Base-by-base conservation (phyloP, 2,329 filamentous ascomycete genomes). In the Cryoendolithus antarcticus region DNA sequence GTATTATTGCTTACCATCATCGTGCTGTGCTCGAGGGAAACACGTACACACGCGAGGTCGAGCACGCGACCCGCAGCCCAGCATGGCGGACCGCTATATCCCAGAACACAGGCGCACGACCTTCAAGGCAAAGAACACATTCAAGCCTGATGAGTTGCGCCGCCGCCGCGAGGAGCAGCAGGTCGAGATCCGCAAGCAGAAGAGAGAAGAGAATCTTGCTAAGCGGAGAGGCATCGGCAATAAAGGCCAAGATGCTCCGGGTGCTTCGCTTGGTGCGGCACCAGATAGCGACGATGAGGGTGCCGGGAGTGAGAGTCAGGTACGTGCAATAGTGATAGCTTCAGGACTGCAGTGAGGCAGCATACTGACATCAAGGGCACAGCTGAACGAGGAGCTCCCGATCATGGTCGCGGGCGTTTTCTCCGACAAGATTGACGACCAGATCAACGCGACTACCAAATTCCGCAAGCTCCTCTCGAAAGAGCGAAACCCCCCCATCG, bases 11-110 rank as follows among this genome's bases (percentile, higher is more conserved):
- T 27, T 8, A 27, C 24, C 7, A 27, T 27, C 24, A 8, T 27
- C 24, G 24, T 27, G 24, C 24, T 27, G 24, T 27, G 24, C 24
- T 33, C 44, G 21, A 34, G 19, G n/a, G 4, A 38, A 3, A 15
- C 15, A 11, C 32, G 36, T 11, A 21, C 32, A 24, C 40, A 39
- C 12, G 21, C 42, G 11, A 38, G 21, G 27, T 31, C 28, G 11
- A 30, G 31, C 11, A 34, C 31, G 9, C 35, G 35, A 24, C 38
- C 36, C 10, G 32, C 34, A 27, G 35, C 31, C 31, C 21, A 32
- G n/a, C 69, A 98, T 98, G 91, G 83, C 91, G 65, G 91, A 98
- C 66, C 85, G 91, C 60, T 98, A 95, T 72, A 98, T 98, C 60
- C 91, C 91, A 64, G 91, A 98, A 72, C 91, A 98, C 74, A 86